Evolutionary conservation across 495 filamentous ascomycete genomes (phyloP), one percentile per base, ranked within the genome.

Genomic region (Neurospora sp.): DNA sequence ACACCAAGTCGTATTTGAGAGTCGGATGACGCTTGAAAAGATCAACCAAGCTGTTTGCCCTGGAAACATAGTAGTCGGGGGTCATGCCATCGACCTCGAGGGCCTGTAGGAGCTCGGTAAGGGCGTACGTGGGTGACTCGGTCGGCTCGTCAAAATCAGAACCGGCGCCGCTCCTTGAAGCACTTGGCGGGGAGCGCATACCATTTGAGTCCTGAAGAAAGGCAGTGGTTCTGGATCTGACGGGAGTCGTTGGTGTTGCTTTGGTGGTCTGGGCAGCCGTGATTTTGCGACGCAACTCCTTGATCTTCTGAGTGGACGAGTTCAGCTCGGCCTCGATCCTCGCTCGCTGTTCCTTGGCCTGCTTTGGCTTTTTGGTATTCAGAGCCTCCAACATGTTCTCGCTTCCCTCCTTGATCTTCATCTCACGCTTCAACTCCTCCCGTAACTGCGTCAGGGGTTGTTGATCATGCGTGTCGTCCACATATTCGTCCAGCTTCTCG

Each of bases 351-450:
- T 97, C 94, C 77, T 94, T 97, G 27, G 92, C 92, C 78, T 98
- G 94, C 80, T 98, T 99, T 14, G 92, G 90, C 78, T 96, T 97
- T 81, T 99, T 99, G n/a, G 89, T 85, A 77, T 96, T 92, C 73
- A 99, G 80, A 20, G 95, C 96, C 83, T 98, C 96, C 70, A 99
- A 82, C 87, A 98, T 89, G 79, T 99, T 99, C 85, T 99, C 96
- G 70, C 94, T 97, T 35, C 96, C 96, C 73, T 93, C 91, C 82
- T 97, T 98, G 78, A 98, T 98, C 85, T 98, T 98, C 82, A 92
- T 91, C 80, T 98, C 96, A 77, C 94, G 94, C 69, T 92, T 94
- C 72, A 99, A 90, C 78, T 89, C 88, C 77, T 97, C 93, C 72
- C 90, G 88, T 73, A 96, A 85, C 53, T 88, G 83, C 37, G 88